phyloP scores from a whole-genome alignment of 2,329 filamentous ascomycete species.

The Cercospora citrullina region DNA sequence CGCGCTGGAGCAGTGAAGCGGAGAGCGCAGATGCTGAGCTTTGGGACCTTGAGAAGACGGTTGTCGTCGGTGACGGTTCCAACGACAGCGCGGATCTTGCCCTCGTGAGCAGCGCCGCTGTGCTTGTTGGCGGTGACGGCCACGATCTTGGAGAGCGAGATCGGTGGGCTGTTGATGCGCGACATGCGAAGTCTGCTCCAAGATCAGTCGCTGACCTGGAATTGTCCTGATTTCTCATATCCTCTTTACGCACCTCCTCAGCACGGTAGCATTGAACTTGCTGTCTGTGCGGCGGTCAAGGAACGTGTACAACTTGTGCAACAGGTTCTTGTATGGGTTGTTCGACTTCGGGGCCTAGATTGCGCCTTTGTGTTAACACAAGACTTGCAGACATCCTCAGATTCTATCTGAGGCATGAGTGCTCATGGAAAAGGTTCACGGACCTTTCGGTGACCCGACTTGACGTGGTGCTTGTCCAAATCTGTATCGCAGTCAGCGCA shows the following conservation, averaged over 20 bases:
- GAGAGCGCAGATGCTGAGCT: slow-evolving; percentile 89
- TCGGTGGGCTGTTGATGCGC: slow-evolving; percentile 82
- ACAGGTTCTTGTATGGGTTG: slow-evolving; percentile 43
- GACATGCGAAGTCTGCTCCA: slow-evolving; percentile 84
- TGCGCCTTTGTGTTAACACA: slow-evolving; percentile 20
- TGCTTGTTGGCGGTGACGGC: slow-evolving; percentile 55
- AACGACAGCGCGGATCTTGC: slow-evolving; percentile 88
- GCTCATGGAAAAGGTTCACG: slow-evolving; percentile 23
- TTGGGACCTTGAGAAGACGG: slow-evolving; percentile 85
- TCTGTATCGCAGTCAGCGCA: slow-evolving; percentile 17
- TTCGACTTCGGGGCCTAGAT: slow-evolving; percentile 75
- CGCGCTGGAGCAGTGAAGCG: slow-evolving; percentile 96
- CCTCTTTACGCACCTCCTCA: slow-evolving; percentile 55
- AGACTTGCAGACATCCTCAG: slow-evolving; percentile 28
- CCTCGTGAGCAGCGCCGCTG: slow-evolving; percentile 58
- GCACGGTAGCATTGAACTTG: slow-evolving; percentile 97
- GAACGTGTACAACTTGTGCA: slow-evolving; percentile 54
- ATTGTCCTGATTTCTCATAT: slow-evolving; percentile 7
- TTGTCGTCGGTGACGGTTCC: slow-evolving; percentile 98
- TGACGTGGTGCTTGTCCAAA: slow-evolving; percentile 33
- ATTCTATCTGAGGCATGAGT: slow-evolving; percentile 13
- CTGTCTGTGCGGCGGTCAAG: slow-evolving; percentile 75
- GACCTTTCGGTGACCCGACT: slow-evolving; percentile 35
- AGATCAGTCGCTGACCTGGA: slow-evolving; percentile 3
- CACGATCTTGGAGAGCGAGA: slow-evolving; percentile 91